Percentiles rank a stretch among this genome's conserved stretches.
phyloP scores from a whole-genome alignment of 805 yeast genomes.

The Candida palmyrensis region DNA sequence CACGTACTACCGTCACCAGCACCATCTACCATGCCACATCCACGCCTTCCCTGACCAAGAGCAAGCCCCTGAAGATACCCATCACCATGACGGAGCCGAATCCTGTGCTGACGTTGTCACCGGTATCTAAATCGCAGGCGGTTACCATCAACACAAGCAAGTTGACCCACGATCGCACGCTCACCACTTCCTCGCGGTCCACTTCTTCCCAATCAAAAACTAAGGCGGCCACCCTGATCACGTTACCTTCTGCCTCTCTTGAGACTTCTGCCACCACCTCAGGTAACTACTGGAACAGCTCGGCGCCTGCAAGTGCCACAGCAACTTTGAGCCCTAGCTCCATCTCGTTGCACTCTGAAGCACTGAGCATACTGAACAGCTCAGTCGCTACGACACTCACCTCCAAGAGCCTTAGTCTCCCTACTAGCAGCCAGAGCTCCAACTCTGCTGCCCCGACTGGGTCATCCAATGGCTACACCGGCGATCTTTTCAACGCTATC shows the following conservation, averaged over 20 bases:
- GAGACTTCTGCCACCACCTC: constrained; percentile 3
- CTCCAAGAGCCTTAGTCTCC: constrained; percentile 1
- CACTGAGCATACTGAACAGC: constrained; percentile 4
- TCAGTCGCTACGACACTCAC: constrained; percentile 6
- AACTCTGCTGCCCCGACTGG: constrained; percentile 3
- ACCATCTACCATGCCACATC: too few species aligned
- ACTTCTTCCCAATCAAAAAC: background rate
- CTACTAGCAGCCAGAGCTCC: constrained; percentile 4
- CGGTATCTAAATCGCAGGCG: constrained; percentile 17
- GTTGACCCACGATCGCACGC: constrained; percentile 13
- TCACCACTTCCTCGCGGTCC: constrained; percentile 3
- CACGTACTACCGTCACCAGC: too few species aligned
- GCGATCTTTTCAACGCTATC: constrained; percentile 46
- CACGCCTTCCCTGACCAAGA: background rate
- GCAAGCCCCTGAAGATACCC: constrained; percentile 13
- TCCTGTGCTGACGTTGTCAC: constrained; percentile 25
- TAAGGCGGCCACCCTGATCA: constrained; percentile 1
- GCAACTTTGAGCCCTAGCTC: constrained; percentile 5
- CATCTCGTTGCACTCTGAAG: constrained; percentile 6
- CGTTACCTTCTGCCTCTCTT: background rate
- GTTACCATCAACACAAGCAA: constrained; percentile 18
- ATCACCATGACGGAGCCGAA: constrained; percentile 17
- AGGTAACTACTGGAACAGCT: background rate
- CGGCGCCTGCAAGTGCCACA: background rate
- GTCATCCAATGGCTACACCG: constrained; percentile 13